Conservation (phyloP, 202 grass and related monocot species). For the Tripidium arundinaceum region DNA sequence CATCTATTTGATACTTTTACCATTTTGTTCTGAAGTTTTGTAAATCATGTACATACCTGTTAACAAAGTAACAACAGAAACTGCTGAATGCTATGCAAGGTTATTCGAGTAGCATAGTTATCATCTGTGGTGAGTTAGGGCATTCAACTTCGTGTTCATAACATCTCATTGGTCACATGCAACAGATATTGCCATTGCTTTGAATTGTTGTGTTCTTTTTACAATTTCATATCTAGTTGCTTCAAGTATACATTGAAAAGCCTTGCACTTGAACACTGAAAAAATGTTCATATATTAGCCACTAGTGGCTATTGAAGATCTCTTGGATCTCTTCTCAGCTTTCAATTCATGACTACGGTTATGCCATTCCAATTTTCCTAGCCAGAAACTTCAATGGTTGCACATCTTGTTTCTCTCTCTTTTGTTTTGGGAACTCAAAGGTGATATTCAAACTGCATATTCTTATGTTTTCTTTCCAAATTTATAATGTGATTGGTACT, state of each 20-base stretch:
- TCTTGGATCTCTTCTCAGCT: neutral
- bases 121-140: neutral
- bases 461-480: neutral
- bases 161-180: neutral
- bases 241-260: neutral
- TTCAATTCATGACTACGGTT: neutral
- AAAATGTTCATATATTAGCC: neutral
- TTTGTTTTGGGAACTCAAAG: neutral
- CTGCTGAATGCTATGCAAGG: neutral
- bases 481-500: neutral
- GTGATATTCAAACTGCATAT: neutral
- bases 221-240: neutral
- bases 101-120: slow-evolving; percentile 10
- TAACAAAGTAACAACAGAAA: neutral
- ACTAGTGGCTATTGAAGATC: neutral
- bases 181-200: neutral
- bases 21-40: neutral
- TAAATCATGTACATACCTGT: neutral
- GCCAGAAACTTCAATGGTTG: neutral
- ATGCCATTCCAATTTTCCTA: neutral
- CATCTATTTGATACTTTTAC: neutral
- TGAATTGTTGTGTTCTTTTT: neutral
- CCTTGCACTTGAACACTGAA: neutral
- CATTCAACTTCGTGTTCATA: too few relatives aligned
- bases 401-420: neutral